Percentiles rank a stretch among this genome's conserved stretches.
phyloP scores from a whole-genome alignment of 306 rosid genomes.

The Fagus crenata region DNA sequence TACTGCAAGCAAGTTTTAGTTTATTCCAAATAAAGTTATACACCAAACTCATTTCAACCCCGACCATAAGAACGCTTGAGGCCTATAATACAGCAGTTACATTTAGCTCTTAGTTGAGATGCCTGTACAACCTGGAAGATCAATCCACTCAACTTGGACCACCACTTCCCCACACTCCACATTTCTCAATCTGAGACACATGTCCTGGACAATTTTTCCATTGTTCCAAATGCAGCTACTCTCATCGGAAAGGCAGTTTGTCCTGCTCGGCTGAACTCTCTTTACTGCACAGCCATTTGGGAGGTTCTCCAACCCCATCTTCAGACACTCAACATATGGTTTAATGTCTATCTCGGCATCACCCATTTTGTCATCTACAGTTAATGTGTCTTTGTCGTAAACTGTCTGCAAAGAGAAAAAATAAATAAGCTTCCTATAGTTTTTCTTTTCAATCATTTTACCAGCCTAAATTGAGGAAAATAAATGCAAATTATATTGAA shows the following conservation, averaged over 20 bases:
- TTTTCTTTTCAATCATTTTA: background rate
- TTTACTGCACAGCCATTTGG: slow-evolving; percentile 68
- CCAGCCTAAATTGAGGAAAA: background rate
- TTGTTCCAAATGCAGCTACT: slow-evolving; percentile 62
- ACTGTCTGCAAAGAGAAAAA: slow-evolving; percentile 43
- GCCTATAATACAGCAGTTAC: background rate
- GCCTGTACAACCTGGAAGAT: slow-evolving; percentile 49
- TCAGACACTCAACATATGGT: slow-evolving; percentile 53
- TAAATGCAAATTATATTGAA: background rate
- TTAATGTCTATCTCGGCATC: slow-evolving; percentile 71
- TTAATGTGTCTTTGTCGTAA: slow-evolving; percentile 69
- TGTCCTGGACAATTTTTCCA: slow-evolving; percentile 63
- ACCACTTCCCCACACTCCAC: slow-evolving; percentile 71
- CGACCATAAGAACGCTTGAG: background rate
- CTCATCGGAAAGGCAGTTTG: slow-evolving; percentile 61
- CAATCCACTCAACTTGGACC: slow-evolving; percentile 64
- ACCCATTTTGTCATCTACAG: slow-evolving; percentile 80
- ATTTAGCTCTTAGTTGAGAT: slow-evolving; percentile 15
- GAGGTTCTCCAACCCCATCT: slow-evolving; percentile 46
- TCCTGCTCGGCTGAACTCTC: slow-evolving; percentile 52
- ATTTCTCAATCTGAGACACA: slow-evolving; percentile 65
- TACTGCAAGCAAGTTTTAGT: background rate
- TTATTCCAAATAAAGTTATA: background rate
- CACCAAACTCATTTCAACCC: background rate
- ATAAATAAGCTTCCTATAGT: background rate